Conservation (phyloP, 1,284 basidiomycete species). For the Coniferiporia weirii region DNA sequence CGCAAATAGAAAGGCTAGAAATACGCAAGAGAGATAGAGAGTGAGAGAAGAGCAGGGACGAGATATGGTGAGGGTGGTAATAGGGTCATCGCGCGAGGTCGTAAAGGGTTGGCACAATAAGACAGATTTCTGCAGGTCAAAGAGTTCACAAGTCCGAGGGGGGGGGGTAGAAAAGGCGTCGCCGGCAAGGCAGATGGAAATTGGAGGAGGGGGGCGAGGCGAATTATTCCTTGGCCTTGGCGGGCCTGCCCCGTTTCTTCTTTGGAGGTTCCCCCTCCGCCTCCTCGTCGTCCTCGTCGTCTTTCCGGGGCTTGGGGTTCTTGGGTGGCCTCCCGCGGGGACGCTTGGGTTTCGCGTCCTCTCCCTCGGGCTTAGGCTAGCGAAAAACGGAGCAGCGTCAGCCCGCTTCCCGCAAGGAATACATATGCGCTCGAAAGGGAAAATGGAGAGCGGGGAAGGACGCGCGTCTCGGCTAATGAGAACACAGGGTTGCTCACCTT, state of each 20-base stretch:
- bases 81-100: conserved; percentile 8
- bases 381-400: conserved; percentile 28
- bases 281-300: conserved; percentile 36
- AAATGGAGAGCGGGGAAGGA: background rate
- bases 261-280: conserved; percentile 65
- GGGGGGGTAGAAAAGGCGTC: conserved; percentile 8
- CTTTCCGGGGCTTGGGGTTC: conserved; percentile 46
- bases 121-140: conserved; percentile 7
- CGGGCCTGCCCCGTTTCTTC: conserved; percentile 33
- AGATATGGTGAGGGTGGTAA: background rate
- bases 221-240: conserved; percentile 15
- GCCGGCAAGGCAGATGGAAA: conserved; percentile 1
- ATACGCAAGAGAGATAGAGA: conserved; percentile 2
- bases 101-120: conserved; percentile 5
- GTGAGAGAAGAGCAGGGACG: background rate
- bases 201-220: background rate
- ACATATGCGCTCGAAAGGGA: background rate
- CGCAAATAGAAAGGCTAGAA: conserved; percentile 8
- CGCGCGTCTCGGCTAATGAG: background rate
- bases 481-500: conserved; percentile 43
- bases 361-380: conserved; percentile 47
- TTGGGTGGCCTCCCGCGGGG: conserved; percentile 71
- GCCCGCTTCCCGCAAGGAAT: background rate
- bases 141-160: conserved; percentile 1
- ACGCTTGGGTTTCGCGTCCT: conserved; percentile 42